A percentile compares a stretch with the other conserved stretches of the same genome.
These are phyloP conservation scores for Rhytidiadelphus loreus DNA, from an alignment of 225 moss, liverwort and hornwort species.

Conservation along the genomic window DNA sequence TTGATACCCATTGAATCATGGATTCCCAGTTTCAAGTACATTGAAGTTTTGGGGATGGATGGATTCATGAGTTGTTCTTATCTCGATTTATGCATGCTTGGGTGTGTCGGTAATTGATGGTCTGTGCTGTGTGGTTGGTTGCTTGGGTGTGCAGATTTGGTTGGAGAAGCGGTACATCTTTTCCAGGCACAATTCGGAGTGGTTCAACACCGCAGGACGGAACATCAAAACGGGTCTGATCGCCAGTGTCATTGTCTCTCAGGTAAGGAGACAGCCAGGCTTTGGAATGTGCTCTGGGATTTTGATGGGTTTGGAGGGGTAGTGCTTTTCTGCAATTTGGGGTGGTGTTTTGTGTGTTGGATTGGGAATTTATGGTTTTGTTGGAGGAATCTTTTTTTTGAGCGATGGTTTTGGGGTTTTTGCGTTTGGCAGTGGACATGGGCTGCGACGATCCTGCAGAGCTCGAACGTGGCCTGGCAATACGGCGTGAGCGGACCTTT, in stretches of 20 bases:
- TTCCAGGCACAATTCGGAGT: constrained; percentile 78
- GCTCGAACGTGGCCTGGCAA: constrained; percentile 92
- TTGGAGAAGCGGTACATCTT: constrained; percentile 65
- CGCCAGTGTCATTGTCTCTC: constrained; percentile 93
- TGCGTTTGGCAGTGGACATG: constrained; percentile 78
- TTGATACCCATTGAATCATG: neutral
- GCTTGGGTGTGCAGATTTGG: constrained; percentile 46
- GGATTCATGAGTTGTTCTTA: neutral
- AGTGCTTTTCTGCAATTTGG: neutral
- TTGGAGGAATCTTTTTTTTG: neutral
- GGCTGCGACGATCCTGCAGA: constrained; percentile 96
- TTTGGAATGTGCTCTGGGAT: too few species aligned
- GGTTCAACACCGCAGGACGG: constrained; percentile 95
- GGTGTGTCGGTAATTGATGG: neutral
- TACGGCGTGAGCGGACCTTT: constrained; percentile 95
- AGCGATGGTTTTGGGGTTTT: neutral
- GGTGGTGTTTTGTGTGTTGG: neutral
- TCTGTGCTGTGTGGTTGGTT: neutral
- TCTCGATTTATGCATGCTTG: neutral
- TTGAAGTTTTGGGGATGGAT: neutral
- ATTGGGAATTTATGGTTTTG: neutral
- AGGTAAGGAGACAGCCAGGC: constrained; percentile 16
- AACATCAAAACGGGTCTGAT: constrained; percentile 94
- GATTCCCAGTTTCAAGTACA: too few species aligned
- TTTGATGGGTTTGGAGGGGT: neutral